phyloP scores from a whole-genome alignment of 768 basidiomycete species.

The Mrakia blollopis region DNA sequence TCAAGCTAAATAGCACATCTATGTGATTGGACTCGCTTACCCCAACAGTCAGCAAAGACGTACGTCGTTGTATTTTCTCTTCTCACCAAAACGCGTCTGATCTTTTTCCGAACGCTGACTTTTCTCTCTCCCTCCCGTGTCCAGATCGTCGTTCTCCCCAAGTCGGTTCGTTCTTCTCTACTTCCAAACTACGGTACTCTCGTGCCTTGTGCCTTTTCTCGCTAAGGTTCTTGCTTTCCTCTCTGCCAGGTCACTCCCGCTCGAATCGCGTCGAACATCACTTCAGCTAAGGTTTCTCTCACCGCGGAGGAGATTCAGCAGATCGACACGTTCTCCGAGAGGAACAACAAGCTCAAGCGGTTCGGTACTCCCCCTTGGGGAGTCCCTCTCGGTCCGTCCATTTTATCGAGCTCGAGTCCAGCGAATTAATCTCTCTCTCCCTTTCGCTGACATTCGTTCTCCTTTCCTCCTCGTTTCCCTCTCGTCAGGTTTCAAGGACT shows the following conservation, averaged over 20 bases:
- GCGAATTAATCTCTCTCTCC: not conserved
- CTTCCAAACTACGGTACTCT: slow-evolving; percentile 52
- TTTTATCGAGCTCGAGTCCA: too few species aligned
- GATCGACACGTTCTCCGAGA: slow-evolving; percentile 3
- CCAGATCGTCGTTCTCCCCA: slow-evolving; percentile 15
- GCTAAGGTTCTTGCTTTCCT: not conserved
- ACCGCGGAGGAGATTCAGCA: slow-evolving; percentile 1
- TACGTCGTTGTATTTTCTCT: too few species aligned
- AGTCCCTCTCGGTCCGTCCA: not conserved
- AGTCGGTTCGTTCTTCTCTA: slow-evolving; percentile 46
- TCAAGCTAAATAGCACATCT: too few species aligned
- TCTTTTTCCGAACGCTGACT: too few species aligned
- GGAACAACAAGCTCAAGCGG: not conserved
- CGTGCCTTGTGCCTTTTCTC: not conserved
- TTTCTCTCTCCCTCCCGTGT: too few species aligned
- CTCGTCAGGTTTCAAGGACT: not conserved
- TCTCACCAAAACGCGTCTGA: too few species aligned
- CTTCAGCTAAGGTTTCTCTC: not conserved
- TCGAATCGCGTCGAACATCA: slow-evolving; percentile 10
- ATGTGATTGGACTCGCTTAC: not conserved
- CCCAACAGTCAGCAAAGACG: not conserved
- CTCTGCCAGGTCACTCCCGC: not conserved
- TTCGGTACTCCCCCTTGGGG: slow-evolving; percentile 3
- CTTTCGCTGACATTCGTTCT: not conserved
- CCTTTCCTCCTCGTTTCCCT: not conserved